These are phyloP conservation scores for Dalbergia oliveri DNA, from an alignment of 306 rosid genomes.

Conservation along the genomic window DNA sequence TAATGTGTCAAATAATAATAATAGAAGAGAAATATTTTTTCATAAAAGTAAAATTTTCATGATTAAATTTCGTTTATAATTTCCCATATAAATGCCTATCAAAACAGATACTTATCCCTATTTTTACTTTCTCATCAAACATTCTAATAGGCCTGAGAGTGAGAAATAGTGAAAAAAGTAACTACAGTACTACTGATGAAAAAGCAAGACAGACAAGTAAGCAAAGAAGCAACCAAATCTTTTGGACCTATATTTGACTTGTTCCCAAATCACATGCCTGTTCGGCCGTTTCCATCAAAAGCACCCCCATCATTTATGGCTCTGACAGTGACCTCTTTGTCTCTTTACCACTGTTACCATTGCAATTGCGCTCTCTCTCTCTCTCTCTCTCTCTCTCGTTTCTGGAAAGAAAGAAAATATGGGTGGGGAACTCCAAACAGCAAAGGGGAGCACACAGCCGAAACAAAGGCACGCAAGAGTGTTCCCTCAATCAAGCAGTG, in stretches of 20 bases:
- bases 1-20: no score
- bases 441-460: background rate
- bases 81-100: no score
- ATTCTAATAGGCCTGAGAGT: no score
- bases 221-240: slow-evolving; percentile 47
- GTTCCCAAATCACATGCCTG: slow-evolving; percentile 50
- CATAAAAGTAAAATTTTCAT: no score
- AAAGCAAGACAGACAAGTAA: background rate
- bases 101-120: no score
- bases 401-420: no score
- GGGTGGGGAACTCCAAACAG: no score
- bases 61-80: no score
- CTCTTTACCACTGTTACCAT: slow-evolving; percentile 10
- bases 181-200: background rate
- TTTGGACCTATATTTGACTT: slow-evolving; percentile 56
- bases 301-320: slow-evolving; percentile 57
- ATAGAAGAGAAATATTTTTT: no score
- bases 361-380: background rate
- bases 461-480: background rate
- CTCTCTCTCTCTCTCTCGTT: no score
- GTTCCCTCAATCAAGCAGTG: background rate
- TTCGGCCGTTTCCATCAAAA: slow-evolving; percentile 42
- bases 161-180: no score
- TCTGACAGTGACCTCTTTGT: slow-evolving; percentile 51
- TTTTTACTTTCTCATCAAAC: no score